A percentile compares a stretch with the other conserved stretches of the same genome.
Evolutionary conservation across 2,329 filamentous ascomycete genomes (phyloP).

Genomic region (Knufia fluminis): DNA sequence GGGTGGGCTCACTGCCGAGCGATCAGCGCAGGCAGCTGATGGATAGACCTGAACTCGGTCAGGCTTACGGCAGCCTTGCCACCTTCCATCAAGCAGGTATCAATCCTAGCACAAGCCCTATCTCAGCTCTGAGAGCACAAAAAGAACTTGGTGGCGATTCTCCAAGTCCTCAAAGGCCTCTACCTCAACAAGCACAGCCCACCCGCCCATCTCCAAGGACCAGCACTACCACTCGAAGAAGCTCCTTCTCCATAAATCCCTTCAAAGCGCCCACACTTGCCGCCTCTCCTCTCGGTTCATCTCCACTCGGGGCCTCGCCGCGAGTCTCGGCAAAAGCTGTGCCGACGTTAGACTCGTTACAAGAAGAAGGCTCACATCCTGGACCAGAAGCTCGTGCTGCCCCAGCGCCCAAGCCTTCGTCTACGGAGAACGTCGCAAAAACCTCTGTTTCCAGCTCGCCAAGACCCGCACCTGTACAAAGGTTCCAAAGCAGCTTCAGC

Average conservation of each 20-base stretch:
- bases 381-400: constrained; percentile 30
- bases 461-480: constrained; percentile 64
- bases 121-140: constrained; percentile 69
- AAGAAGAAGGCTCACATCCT: constrained; percentile 33
- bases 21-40: constrained; percentile 38
- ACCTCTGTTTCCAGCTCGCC: constrained; percentile 67
- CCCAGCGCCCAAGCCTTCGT: constrained; percentile 18
- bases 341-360: constrained; percentile 29
- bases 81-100: constrained; percentile 76
- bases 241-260: constrained; percentile 83
- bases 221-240: constrained; percentile 51
- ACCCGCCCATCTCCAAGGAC: constrained; percentile 42
- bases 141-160: constrained; percentile 43
- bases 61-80: constrained; percentile 80
- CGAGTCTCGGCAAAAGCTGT: constrained; percentile 38
- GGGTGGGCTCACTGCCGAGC: constrained; percentile 64
- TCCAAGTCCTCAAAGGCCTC: constrained; percentile 34
- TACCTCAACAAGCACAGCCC: constrained; percentile 24
- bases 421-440: constrained; percentile 52
- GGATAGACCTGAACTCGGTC: constrained; percentile 53
- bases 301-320: constrained; percentile 44
- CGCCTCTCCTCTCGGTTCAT: constrained; percentile 61
- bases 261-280: constrained; percentile 97
- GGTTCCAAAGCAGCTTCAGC: constrained; percentile 90
- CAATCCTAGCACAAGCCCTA: constrained; percentile 69